Percentiles rank a stretch among this genome's conserved stretches.
Evolutionary conservation across 306 rosid species (phyloP).

Genomic region (Lablab purpureus): DNA sequence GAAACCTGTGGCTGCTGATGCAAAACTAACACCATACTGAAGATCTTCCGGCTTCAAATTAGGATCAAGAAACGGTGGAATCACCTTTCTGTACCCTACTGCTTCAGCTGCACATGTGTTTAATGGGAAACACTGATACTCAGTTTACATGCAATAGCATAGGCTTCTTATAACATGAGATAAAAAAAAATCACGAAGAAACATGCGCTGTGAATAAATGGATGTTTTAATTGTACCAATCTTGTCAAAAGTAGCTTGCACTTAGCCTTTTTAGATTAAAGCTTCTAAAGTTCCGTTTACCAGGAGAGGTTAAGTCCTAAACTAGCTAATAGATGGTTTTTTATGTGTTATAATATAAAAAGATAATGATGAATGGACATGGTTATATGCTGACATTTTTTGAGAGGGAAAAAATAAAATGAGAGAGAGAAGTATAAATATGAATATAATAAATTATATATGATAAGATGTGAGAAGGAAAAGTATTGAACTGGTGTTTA

Average conservation of each 20-base stretch:
- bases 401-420: neutral
- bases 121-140: neutral
- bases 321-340: neutral
- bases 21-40: slow-evolving; percentile 79
- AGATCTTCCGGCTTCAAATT: slow-evolving; percentile 58
- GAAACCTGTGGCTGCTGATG: slow-evolving; percentile 83
- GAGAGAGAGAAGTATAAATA: neutral
- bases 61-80: slow-evolving; percentile 80
- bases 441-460: neutral
- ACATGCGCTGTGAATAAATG: neutral
- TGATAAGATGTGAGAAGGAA: neutral
- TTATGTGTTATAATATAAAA: neutral
- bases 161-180: neutral
- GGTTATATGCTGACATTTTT: neutral
- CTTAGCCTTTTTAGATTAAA: neutral
- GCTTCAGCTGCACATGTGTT: slow-evolving; percentile 64
- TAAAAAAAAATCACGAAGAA: neutral
- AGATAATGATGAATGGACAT: neutral
- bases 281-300: neutral
- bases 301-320: neutral
- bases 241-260: neutral
- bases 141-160: neutral
- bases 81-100: slow-evolving; percentile 56
- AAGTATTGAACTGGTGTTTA: too few relatives aligned
- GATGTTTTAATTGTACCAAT: neutral